These are phyloP conservation scores for Nymphaea colorata DNA, from an alignment of 164 flowering plant genomes.

Conservation along the genomic window DNA sequence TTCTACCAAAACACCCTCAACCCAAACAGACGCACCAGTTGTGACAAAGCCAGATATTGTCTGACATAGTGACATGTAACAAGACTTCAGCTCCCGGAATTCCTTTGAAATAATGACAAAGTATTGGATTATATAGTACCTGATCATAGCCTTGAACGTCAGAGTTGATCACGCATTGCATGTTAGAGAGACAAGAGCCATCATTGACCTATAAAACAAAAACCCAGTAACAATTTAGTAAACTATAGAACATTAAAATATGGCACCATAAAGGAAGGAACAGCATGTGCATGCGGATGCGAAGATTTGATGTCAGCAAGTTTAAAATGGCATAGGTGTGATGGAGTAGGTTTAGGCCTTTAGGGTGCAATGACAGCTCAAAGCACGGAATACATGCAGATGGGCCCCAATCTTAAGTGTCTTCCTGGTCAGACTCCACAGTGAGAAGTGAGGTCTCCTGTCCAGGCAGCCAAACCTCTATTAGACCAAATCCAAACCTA, in stretches of 20 bases:
- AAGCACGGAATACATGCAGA: too few species aligned
- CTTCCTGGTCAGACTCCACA: too few species aligned
- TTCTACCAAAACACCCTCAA: constrained; percentile 54
- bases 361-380: too few species aligned
- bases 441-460: too few species aligned
- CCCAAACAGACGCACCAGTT: constrained; percentile 81
- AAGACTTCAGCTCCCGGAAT: neutral
- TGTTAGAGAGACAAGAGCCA: constrained; percentile 94
- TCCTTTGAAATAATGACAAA: neutral
- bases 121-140: constrained; percentile 24
- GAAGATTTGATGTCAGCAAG: too few species aligned
- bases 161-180: constrained; percentile 82
- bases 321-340: too few species aligned
- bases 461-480: too few species aligned
- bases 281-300: too few species aligned
- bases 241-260: too few species aligned
- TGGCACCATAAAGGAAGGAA: neutral
- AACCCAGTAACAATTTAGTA: neutral
- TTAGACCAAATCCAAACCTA: too few species aligned
- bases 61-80: constrained; percentile 31
- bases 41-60: constrained; percentile 60
- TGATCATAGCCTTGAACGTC: constrained; percentile 94
- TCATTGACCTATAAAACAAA: constrained; percentile 57
- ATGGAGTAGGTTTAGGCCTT: too few species aligned
- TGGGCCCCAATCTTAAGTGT: too few species aligned